Percentiles rank a stretch among this genome's conserved stretches.
phyloP scores from a whole-genome alignment of 1,139 yeast species.

The Lodderomyces oxycetoniae region DNA sequence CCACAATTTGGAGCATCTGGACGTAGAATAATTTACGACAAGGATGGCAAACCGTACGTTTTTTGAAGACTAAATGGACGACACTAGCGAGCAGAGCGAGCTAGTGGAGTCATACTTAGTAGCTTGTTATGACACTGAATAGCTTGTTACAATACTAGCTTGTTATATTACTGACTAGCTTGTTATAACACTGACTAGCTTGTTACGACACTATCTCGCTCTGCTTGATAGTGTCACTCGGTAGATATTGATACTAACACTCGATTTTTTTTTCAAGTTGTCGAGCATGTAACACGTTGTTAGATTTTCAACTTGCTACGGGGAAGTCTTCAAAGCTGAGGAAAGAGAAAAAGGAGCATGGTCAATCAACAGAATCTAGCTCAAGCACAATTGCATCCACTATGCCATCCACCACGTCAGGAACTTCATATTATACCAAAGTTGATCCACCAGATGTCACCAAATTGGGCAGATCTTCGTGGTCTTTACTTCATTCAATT shows the following conservation, averaged over 20 bases:
- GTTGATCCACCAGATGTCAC: constrained; percentile 88
- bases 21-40: constrained; percentile 68
- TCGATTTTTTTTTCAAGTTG: constrained; percentile 41
- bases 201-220: too few relatives aligned
- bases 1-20: constrained; percentile 58
- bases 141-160: too few relatives aligned
- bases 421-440: constrained; percentile 23
- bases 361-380: constrained; percentile 13
- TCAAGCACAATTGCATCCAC: not conserved
- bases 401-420: constrained; percentile 1
- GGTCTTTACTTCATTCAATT: constrained; percentile 88
- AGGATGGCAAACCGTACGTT: constrained; percentile 85
- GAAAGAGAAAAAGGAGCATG: constrained; percentile 9
- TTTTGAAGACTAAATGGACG: constrained; percentile 2
- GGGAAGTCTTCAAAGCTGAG: constrained; percentile 18
- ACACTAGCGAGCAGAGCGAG: too few relatives aligned
- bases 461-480: constrained; percentile 75
- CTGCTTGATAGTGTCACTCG: too few relatives aligned
- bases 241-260: constrained; percentile 21
- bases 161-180: too few relatives aligned
- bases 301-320: constrained; percentile 68
- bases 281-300: constrained; percentile 74
- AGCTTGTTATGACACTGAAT: too few relatives aligned
- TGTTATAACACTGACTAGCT: too few relatives aligned
- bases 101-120: too few relatives aligned